Evolutionary conservation across 1,284 basidiomycete species (phyloP).

Genomic region (Lentinula novae-zelandiae): DNA sequence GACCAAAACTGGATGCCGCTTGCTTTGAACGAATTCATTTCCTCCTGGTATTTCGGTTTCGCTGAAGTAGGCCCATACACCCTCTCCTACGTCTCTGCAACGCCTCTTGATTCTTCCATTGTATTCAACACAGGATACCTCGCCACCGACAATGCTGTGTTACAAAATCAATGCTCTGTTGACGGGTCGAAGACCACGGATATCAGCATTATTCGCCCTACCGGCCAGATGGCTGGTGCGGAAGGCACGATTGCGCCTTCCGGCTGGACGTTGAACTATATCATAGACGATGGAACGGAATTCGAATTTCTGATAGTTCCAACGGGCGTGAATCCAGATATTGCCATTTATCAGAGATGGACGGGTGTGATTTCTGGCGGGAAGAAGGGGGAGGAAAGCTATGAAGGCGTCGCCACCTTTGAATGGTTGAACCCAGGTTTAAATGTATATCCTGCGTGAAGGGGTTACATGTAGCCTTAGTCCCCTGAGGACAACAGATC

Average conservation of each 20-base stretch:
- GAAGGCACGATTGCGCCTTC: constrained; percentile 20
- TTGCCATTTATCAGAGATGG: constrained; percentile 22
- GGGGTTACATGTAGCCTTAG: not conserved
- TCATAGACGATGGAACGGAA: constrained; percentile 20
- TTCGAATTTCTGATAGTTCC: constrained; percentile 22
- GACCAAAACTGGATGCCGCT: constrained; percentile 24
- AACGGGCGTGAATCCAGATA: constrained; percentile 18
- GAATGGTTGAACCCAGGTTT: constrained; percentile 27
- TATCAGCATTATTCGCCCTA: constrained; percentile 20
- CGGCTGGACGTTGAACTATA: constrained; percentile 21
- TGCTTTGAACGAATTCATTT: constrained; percentile 20
- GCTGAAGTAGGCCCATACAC: constrained; percentile 23
- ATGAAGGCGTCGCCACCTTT: constrained; percentile 18
- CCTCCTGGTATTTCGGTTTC: constrained; percentile 23
- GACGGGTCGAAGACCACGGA: constrained; percentile 19
- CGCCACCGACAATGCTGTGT: constrained; percentile 18
- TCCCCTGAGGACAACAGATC: no score
- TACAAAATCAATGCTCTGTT: constrained; percentile 25
- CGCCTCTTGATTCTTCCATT: constrained; percentile 17
- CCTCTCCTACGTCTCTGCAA: constrained; percentile 21
- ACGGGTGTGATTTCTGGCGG: constrained; percentile 22
- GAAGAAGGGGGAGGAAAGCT: constrained; percentile 17
- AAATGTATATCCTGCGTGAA: constrained; percentile 16
- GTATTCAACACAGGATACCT: constrained; percentile 24
- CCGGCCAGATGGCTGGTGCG: constrained; percentile 15